Evolutionary conservation across 176 grass and related monocot genomes (phyloP), one percentile per base, ranked within the genome.

Genomic region (Panicum miliaceum): DNA sequence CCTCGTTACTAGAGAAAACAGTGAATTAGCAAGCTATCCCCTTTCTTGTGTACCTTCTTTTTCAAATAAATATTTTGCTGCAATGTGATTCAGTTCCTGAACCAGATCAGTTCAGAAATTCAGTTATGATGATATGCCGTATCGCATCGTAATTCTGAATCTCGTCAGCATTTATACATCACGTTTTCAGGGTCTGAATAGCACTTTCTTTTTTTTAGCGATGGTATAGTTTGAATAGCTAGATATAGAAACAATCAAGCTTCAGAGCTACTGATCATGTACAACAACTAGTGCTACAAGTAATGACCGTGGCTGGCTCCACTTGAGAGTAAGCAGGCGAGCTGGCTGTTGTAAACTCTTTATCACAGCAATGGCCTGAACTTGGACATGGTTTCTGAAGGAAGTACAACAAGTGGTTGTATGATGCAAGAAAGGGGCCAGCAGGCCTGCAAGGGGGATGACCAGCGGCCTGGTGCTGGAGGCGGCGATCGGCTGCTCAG

Each of bases 381-480:
- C 77, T 64, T 85, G 83, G 54, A 71, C 77, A 12, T 58, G 23
- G 56, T 81, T 70, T 4, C 26, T 71, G 64, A 77, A 86, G 43
- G 43, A 71, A 86, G 71, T 77, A 54, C 71, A 71, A 5, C 78
- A 82, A 82, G 27, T 86, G 15, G 84, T 7, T 34, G 65, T 63
- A 64, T 13, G 64, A 46, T 86, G 77, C 41, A n/a, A n/a, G n/a
- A n/a, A n/a, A n/a, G n/a, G n/a, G n/a, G n/a, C n/a, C n/a, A n/a
- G n/a, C n/a, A n/a, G n/a, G n/a, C n/a, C n/a, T n/a, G n/a, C n/a
- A n/a, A n/a, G n/a, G n/a, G n/a, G n/a, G n/a, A n/a, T n/a, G n/a
- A n/a, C n/a, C n/a, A n/a, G n/a, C n/a, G n/a, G n/a, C n/a, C n/a
- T n/a, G n/a, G n/a, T n/a, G n/a, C n/a, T n/a, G n/a, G n/a, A n/a